phyloP scores from a whole-genome alignment of 306 rosid species.

The Cucurbita moschata region DNA sequence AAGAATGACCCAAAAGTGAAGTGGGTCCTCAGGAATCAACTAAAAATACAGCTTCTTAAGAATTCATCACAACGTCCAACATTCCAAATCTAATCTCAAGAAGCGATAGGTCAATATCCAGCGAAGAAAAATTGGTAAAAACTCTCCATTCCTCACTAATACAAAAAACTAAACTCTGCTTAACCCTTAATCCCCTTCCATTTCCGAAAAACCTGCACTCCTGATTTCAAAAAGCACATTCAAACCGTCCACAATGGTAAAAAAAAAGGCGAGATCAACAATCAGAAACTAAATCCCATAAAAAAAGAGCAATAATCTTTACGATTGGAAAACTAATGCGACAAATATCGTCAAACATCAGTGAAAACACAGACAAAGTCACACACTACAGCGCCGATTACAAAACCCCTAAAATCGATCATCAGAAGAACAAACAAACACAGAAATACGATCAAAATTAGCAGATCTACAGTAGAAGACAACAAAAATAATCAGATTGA shows the following conservation, averaged over 20 bases:
- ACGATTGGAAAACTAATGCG: background rate
- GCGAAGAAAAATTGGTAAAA: background rate
- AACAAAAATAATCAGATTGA: background rate
- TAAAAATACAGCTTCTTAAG: background rate
- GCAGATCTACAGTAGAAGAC: background rate
- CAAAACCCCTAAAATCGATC: background rate
- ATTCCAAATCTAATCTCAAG: conserved; percentile 2
- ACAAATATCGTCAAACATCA: background rate
- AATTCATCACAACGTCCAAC: background rate
- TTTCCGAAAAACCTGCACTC: background rate
- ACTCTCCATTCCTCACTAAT: background rate
- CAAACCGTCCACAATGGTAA: background rate
- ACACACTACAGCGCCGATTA: background rate
- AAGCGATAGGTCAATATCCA: background rate
- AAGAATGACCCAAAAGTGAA: background rate
- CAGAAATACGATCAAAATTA: background rate
- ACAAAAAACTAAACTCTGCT: background rate
- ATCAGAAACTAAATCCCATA: background rate
- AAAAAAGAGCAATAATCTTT: background rate
- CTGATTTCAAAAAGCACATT: background rate
- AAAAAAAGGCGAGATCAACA: background rate
- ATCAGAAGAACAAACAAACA: background rate
- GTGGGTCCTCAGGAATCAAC: conserved; percentile 4
- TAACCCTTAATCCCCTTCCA: background rate
- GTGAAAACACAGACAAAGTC: background rate